Evolutionary conservation across 345 rosid genomes (phyloP).

Genomic region (thale cress (Arabidopsis thaliana)): TAIR10.1 NC_003076.8:16295001-16295500

Average conservation of each 20-base stretch:
- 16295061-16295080: not conserved
- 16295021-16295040: not conserved
- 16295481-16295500: not conserved
- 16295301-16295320: not conserved
- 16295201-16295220: constrained; percentile 5
- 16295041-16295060: not conserved
- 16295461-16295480: not conserved
- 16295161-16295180: constrained; percentile 18
- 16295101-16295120: constrained; percentile 6
- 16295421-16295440: constrained; percentile 65
- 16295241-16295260: not conserved
- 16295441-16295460: constrained; percentile 52
- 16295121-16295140: constrained; percentile 5
- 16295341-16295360: not conserved
- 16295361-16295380: too few species aligned
- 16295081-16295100: not conserved
- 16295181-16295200: constrained; percentile 1
- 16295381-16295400: constrained; percentile 48
- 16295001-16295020: not conserved
- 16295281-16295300: not conserved
- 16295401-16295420: constrained; percentile 79
- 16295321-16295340: not conserved
- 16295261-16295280: not conserved
- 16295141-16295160: constrained; percentile 17
- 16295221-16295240: not conserved